Evolutionary conservation across 169 alveolate species (phyloP).

Genomic region (Pseudocohnilembus persalinus): DNA sequence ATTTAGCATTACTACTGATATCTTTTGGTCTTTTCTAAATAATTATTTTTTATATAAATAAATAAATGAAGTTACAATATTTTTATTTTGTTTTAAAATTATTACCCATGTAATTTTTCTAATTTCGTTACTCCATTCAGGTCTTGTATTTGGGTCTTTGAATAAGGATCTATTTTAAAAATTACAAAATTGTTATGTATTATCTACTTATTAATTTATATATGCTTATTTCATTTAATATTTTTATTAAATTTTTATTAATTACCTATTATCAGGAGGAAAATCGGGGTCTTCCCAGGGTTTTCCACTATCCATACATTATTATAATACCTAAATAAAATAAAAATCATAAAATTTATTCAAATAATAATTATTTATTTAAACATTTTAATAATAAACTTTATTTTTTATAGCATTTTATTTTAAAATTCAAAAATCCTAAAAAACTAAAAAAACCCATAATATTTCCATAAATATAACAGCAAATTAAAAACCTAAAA

Average conservation of each 20-base stretch:
- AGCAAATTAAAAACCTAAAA: too few relatives aligned
- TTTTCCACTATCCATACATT: slow-evolving; percentile 7
- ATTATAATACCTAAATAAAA: neutral
- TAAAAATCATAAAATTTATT: too few relatives aligned
- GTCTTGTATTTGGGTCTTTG: slow-evolving; percentile 64
- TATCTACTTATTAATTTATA: too few relatives aligned
- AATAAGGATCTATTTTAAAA: slow-evolving; percentile 29
- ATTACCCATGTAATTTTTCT: slow-evolving; percentile 63
- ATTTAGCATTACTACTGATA: slow-evolving; percentile 59
- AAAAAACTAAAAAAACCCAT: too few relatives aligned
- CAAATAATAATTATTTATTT: too few relatives aligned
- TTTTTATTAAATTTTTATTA: too few relatives aligned
- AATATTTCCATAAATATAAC: too few relatives aligned
- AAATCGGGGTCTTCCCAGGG: slow-evolving; percentile 26
- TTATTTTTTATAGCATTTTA: too few relatives aligned
- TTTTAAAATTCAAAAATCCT: too few relatives aligned
- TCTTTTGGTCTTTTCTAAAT: slow-evolving; percentile 63
- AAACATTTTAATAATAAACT: neutral
- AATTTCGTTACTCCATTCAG: slow-evolving; percentile 68
- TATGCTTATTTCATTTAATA: too few relatives aligned
- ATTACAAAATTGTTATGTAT: neutral
- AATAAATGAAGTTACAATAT: neutral
- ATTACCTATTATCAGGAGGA: slow-evolving; percentile 16
- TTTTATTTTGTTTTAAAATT: too few relatives aligned
- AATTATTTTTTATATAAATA: too few relatives aligned